phyloP scores from a whole-genome alignment of 345 rosid species.

The Citrus mangshanensis region DNA sequence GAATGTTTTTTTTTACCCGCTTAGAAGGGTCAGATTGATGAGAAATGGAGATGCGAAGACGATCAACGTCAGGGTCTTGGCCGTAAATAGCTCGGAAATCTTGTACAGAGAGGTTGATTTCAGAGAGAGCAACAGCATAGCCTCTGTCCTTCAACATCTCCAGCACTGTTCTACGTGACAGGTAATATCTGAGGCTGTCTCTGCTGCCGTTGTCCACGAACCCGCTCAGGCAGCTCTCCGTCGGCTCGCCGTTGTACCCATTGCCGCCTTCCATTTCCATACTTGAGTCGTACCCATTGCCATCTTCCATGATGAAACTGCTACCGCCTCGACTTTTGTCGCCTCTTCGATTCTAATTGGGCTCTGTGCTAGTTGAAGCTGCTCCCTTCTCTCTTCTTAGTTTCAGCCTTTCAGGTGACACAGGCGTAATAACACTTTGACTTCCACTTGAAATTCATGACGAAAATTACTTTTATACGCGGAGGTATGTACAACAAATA shows the following conservation, averaged over 20 bases:
- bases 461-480: no score
- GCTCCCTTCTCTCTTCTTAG: no score
- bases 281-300: slow-evolving; percentile 6
- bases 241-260: slow-evolving; percentile 18
- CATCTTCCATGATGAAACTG: neutral
- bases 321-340: no score
- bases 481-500: no score
- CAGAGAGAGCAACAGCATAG: slow-evolving; percentile 55
- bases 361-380: no score
- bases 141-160: slow-evolving; percentile 92
- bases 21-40: slow-evolving; percentile 56
- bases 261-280: neutral
- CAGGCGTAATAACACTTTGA: no score
- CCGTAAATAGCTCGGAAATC: slow-evolving; percentile 60
- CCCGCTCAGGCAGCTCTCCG: slow-evolving; percentile 46
- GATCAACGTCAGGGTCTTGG: slow-evolving; percentile 53
- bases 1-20: slow-evolving; percentile 34
- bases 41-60: slow-evolving; percentile 53
- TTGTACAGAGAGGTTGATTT: slow-evolving; percentile 57
- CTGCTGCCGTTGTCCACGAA: slow-evolving; percentile 51
- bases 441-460: no score
- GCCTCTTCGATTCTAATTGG: no score
- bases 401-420: no score
- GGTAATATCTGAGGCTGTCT: slow-evolving; percentile 73
- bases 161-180: slow-evolving; percentile 61